Evolutionary conservation across 495 filamentous ascomycete species (phyloP).

Genomic region (Tuber umbilicatum): DNA sequence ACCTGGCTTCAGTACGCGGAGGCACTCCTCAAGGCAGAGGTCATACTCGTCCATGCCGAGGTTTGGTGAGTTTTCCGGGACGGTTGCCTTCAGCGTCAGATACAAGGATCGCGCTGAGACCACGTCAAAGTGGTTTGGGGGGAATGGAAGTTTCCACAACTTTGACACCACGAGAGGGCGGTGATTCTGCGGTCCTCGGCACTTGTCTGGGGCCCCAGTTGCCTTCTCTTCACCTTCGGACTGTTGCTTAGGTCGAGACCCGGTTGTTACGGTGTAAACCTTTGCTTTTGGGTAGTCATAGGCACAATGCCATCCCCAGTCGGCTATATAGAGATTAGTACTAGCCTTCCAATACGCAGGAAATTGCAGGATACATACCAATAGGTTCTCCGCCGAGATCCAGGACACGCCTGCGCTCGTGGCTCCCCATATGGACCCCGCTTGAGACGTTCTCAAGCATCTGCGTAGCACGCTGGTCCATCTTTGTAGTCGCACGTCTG

Average conservation of each 20-base stretch:
- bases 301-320: slow-evolving; percentile 94
- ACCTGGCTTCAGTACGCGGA: slow-evolving; percentile 84
- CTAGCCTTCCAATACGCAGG: not conserved
- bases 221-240: slow-evolving; percentile 18
- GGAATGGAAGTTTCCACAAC: slow-evolving; percentile 77
- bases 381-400: slow-evolving; percentile 66
- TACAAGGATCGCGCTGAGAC: slow-evolving; percentile 87
- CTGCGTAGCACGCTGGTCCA: slow-evolving; percentile 32
- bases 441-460: slow-evolving; percentile 36
- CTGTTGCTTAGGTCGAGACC: slow-evolving; percentile 50
- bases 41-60: slow-evolving; percentile 69
- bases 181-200: slow-evolving; percentile 77
- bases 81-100: slow-evolving; percentile 64
- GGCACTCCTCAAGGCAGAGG: slow-evolving; percentile 72
- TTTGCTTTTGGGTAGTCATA: slow-evolving; percentile 73
- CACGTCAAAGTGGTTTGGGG: slow-evolving; percentile 80
- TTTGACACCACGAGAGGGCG: slow-evolving; percentile 65
- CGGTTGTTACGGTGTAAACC: slow-evolving; percentile 76
- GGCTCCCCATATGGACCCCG: slow-evolving; percentile 17
- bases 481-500: slow-evolving; percentile 33
- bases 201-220: slow-evolving; percentile 23
- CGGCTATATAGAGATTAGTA: slow-evolving; percentile 43
- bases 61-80: slow-evolving; percentile 39
- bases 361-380: slow-evolving; percentile 30
- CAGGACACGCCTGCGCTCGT: slow-evolving; percentile 60